phyloP scores from a whole-genome alignment of 352 stramenopile species.

The Aphanomyces astaci region DNA sequence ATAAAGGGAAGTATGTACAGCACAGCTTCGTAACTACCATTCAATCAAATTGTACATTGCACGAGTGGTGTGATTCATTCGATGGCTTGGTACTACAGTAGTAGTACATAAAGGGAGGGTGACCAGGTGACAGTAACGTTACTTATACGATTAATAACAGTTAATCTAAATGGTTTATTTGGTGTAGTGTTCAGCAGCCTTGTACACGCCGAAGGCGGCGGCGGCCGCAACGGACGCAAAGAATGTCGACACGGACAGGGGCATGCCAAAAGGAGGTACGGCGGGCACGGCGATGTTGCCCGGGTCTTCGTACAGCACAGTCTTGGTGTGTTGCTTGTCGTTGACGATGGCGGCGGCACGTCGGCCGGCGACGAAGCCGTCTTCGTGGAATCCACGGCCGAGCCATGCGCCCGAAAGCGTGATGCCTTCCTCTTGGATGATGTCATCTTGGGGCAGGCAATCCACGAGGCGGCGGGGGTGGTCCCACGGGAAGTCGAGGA shows the following conservation, averaged over 20 bases:
- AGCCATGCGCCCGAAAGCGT: slow-evolving; percentile 75
- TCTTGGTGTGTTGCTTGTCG: slow-evolving; percentile 63
- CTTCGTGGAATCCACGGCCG: slow-evolving; percentile 78
- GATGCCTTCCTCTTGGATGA: slow-evolving; percentile 76
- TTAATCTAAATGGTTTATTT: slow-evolving; percentile 13
- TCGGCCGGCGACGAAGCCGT: slow-evolving; percentile 77
- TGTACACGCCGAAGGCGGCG: slow-evolving; percentile 52
- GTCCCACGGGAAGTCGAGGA: slow-evolving; percentile 79
- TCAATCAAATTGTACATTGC: no score
- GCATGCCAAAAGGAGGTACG: slow-evolving; percentile 66
- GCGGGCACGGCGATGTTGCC: slow-evolving; percentile 65
- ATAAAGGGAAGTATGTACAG: no score
- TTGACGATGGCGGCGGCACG: slow-evolving; percentile 69
- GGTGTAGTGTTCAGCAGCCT: slow-evolving; percentile 36
- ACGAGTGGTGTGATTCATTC: no score
- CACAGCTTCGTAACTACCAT: no score
- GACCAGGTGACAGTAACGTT: no score
- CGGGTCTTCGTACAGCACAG: slow-evolving; percentile 70
- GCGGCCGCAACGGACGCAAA: slow-evolving; percentile 44
- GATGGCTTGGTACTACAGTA: no score
- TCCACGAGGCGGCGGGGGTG: slow-evolving; percentile 74
- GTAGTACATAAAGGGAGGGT: no score
- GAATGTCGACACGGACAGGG: slow-evolving; percentile 53
- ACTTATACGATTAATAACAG: slow-evolving; percentile 2
- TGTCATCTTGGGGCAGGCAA: slow-evolving; percentile 79